Evolutionary conservation across 805 yeast genomes (phyloP), one percentile per base, ranked within the genome.

Genomic region (Kazachstania psychrophila): DNA sequence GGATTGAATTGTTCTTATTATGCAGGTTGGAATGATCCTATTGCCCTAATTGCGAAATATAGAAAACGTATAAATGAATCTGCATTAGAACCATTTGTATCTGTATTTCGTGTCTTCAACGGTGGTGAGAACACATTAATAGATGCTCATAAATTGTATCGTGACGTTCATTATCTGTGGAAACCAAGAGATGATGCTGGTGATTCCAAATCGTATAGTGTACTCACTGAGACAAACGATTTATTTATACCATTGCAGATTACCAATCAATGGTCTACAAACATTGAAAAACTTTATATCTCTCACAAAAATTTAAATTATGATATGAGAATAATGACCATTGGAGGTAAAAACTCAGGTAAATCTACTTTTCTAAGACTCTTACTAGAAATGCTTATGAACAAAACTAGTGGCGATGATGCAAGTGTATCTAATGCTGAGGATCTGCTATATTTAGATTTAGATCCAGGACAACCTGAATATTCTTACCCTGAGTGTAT

Each of bases 391-490:
- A 60, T 60, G 16, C 46, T 75, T 1, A 49, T 73, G 4, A 41
- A 42, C 18, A 31, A 28, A 9, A 39, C 49, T 6, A 49, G 55
- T 4, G 22, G 18, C 2, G 28, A 33, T n/a, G 24, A 12, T 13
- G 27, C 28, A 2, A 14, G 26, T 13, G 45, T 47, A 2, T 30
- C 45, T 1, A 45, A 48, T 3, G 47, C 48, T 5, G 40, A 46
- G 2, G 39, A 52, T 0, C 59, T 78, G 3, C 66, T 70, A 15
- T 70, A 77, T 26, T 46, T 88, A 28, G 96, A 88, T 48, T 53
- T 85, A 1, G 97, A 88, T 52, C 95, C 96, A 0, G 95, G 94
- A 1, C 95, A 87, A 52, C 76, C 94, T 0, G 94, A 83, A 48
- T 76, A 69, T 44, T 75, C 87, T 0, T 64, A 65, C 7, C 92